Conservation (phyloP, 768 basidiomycete genomes). For the Lactarius hatsudake region DNA sequence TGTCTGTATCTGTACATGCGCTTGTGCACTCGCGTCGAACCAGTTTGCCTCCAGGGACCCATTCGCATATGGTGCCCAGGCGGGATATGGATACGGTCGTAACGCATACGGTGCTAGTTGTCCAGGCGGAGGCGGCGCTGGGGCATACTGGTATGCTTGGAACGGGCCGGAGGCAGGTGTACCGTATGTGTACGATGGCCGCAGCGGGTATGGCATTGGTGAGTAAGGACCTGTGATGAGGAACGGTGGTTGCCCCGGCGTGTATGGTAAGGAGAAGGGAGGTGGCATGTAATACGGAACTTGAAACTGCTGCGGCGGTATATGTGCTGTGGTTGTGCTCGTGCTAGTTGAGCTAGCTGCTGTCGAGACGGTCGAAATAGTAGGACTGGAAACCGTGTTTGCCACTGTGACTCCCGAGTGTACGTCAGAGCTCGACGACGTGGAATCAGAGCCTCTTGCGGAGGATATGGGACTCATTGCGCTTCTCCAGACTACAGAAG, state of each 20-base stretch:
- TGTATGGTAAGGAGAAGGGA: conserved; percentile 36
- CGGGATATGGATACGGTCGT: conserved; percentile 29
- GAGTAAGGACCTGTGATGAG: conserved; percentile 29
- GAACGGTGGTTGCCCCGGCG: conserved; percentile 27
- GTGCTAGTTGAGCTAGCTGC: conserved; percentile 7
- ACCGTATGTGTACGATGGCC: conserved; percentile 21
- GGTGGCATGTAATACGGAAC: conserved; percentile 41
- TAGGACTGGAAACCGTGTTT: conserved; percentile 12
- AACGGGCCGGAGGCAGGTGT: conserved; percentile 2
- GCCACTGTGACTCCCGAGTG: not conserved
- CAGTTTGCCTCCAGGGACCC: conserved; percentile 10
- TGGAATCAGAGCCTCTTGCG: conserved; percentile 13
- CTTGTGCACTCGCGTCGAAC: conserved; percentile 13
- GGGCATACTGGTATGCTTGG: conserved; percentile 12
- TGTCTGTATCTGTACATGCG: conserved; percentile 4
- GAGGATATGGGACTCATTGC: conserved; percentile 9
- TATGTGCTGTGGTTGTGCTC: conserved; percentile 29
- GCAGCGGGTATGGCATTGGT: conserved; percentile 30
- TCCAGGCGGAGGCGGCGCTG: conserved; percentile 15
- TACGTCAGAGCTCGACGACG: conserved; percentile 3
- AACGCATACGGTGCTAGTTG: conserved; percentile 15
- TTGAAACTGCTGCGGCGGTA: conserved; percentile 25
- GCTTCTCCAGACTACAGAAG: conserved; percentile 11
- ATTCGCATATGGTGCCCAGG: conserved; percentile 15
- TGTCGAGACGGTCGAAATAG: not conserved